phyloP scores from a whole-genome alignment of 2,329 filamentous ascomycete genomes.

The Exophiala bonariae region DNA sequence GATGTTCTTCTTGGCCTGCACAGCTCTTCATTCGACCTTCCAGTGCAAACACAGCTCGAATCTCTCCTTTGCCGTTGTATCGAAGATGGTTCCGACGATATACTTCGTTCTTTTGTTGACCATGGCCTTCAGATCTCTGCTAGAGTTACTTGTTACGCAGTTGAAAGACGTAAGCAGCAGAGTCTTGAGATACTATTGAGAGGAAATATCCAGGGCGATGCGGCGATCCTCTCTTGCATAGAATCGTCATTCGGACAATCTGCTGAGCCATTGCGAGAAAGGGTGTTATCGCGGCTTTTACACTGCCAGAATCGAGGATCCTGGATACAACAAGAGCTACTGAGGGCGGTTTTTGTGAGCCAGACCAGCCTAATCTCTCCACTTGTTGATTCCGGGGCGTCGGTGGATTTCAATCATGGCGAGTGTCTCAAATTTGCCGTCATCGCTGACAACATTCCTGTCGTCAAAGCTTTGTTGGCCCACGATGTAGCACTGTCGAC shows the following conservation, averaged over 20 bases:
- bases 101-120: conserved; percentile 3
- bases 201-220: conserved; percentile 5
- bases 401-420: conserved; percentile 8
- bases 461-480: conserved; percentile 5
- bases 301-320: background rate
- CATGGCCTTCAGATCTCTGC: conserved; percentile 2
- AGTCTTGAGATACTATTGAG: conserved; percentile 3
- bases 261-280: conserved; percentile 1
- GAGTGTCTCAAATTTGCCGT: conserved; percentile 6
- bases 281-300: conserved; percentile 2
- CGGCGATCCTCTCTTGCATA: conserved; percentile 1
- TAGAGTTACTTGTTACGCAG: conserved; percentile 1
- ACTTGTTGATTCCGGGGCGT: conserved; percentile 3
- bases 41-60: background rate
- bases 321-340: conserved; percentile 8
- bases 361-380: background rate
- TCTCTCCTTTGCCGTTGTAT: background rate
- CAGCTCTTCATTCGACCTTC: no score
- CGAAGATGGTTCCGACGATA: conserved; percentile 2
- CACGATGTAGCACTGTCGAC: conserved; percentile 2
- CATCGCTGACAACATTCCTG: background rate
- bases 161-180: conserved; percentile 5
- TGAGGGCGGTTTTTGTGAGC: conserved; percentile 2
- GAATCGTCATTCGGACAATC: background rate
- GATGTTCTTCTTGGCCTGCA: conserved; percentile 7